A percentile compares a stretch with the other conserved stretches of the same genome.
Evolutionary conservation across 208 protist genomes (phyloP).

Genomic region (Endotrypanum monterogeii): DNA sequence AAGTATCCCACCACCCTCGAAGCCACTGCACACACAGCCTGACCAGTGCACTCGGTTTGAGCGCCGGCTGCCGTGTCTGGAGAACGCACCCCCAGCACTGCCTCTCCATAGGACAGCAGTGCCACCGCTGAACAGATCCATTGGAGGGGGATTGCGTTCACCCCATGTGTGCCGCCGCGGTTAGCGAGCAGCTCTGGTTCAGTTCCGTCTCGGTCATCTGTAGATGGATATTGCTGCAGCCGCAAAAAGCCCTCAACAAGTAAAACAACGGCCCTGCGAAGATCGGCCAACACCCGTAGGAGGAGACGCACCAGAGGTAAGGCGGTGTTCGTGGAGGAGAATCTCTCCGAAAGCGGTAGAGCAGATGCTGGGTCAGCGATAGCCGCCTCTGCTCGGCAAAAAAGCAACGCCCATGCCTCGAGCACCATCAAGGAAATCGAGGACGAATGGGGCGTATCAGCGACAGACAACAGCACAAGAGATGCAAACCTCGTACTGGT

Average conservation of each 20-base stretch:
- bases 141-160: conserved; percentile 8
- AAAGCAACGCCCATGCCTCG: conserved; percentile 10
- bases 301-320: background rate
- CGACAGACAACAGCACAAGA: conserved; percentile 16
- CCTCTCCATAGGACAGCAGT: conserved; percentile 26
- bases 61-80: background rate
- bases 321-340: background rate
- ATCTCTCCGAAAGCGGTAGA: background rate
- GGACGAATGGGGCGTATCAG: conserved; percentile 4
- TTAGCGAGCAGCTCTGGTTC: background rate
- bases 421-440: conserved; percentile 11
- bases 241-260: conserved; percentile 8
- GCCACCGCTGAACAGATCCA: conserved; percentile 18
- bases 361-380: background rate
- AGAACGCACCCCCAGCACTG: conserved; percentile 5
- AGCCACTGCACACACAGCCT: background rate
- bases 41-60: background rate
- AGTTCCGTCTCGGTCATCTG: background rate
- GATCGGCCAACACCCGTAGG: conserved; percentile 15
- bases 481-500: conserved; percentile 1
- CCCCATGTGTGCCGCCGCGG: background rate
- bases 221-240: background rate
- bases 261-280: conserved; percentile 10
- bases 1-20: conserved; percentile 5
- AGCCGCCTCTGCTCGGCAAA: background rate